Percentiles rank a stretch among this genome's conserved stretches.
These are phyloP conservation scores for Backusella mclennaniae DNA, from an alignment of 192 early-diverging fungal species.

Conservation along the genomic window DNA sequence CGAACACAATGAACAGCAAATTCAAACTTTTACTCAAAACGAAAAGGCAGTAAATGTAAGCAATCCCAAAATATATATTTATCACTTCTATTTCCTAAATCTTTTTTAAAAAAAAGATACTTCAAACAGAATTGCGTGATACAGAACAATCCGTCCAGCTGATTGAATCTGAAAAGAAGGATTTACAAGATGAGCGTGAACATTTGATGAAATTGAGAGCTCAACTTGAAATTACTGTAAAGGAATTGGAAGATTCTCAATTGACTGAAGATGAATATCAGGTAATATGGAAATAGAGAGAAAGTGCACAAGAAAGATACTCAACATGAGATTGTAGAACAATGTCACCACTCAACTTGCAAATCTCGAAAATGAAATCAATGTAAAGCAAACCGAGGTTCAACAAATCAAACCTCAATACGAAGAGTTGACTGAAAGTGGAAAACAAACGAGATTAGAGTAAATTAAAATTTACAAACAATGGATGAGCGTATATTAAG, in stretches of 20 bases:
- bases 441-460: constrained; percentile 61
- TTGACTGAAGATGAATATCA: constrained; percentile 45
- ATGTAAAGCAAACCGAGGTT: constrained; percentile 64
- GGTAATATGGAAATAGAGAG: constrained; percentile 10
- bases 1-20: constrained; percentile 16
- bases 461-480: constrained; percentile 35
- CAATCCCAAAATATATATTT: too few relatives aligned
- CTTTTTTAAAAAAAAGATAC: constrained; percentile 17
- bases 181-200: constrained; percentile 70
- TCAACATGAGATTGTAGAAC: not conserved
- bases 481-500: not conserved
- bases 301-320: not conserved
- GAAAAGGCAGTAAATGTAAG: constrained; percentile 31
- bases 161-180: constrained; percentile 64
- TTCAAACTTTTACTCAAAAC: constrained; percentile 22
- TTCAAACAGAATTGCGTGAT: constrained; percentile 52
- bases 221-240: constrained; percentile 74
- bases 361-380: constrained; percentile 56
- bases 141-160: constrained; percentile 65
- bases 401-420: constrained; percentile 63
- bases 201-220: constrained; percentile 75
- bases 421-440: constrained; percentile 53
- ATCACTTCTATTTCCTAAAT: too few relatives aligned
- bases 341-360: constrained; percentile 25
- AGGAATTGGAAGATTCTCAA: constrained; percentile 74